Evolutionary conservation across 2,329 filamentous ascomycete genomes (phyloP).

Genomic region (Rugonectria rugulosa): DNA sequence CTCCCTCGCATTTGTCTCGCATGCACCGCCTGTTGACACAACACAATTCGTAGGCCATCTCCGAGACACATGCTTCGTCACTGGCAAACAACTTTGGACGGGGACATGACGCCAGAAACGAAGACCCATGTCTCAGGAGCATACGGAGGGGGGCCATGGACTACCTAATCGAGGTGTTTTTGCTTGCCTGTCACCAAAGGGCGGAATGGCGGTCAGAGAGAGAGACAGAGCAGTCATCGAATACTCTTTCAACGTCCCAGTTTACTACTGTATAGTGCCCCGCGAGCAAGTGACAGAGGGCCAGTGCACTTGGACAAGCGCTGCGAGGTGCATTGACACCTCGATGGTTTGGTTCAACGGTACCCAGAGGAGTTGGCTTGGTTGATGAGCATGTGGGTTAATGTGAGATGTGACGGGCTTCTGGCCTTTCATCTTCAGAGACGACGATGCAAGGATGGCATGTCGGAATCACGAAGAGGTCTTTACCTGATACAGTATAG

Average conservation of each 20-base stretch:
- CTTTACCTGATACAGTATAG: conserved; percentile 23
- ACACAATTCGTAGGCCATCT: neutral
- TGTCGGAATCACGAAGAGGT: conserved; percentile 31
- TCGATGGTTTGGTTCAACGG: too few species aligned
- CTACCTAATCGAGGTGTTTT: too few species aligned
- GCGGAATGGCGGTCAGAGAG: conserved; percentile 36
- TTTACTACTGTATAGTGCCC: too few species aligned
- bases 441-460: conserved; percentile 24
- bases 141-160: too few species aligned
- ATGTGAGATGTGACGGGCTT: conserved; percentile 17
- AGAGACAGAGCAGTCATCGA: neutral
- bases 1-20: conserved; percentile 15
- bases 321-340: neutral
- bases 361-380: too few species aligned
- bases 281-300: neutral
- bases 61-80: conserved; percentile 31
- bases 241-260: too few species aligned
- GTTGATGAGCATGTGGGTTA: neutral
- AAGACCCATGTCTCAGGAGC: conserved; percentile 16
- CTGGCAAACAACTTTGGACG: conserved; percentile 30
- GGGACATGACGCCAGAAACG: conserved; percentile 34
- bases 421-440: too few species aligned
- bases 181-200: conserved; percentile 8
- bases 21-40: conserved; percentile 15
- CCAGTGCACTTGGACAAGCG: too few species aligned